phyloP scores from a whole-genome alignment of 768 basidiomycete genomes.

The Pilatotrama ljubarskyi region DNA sequence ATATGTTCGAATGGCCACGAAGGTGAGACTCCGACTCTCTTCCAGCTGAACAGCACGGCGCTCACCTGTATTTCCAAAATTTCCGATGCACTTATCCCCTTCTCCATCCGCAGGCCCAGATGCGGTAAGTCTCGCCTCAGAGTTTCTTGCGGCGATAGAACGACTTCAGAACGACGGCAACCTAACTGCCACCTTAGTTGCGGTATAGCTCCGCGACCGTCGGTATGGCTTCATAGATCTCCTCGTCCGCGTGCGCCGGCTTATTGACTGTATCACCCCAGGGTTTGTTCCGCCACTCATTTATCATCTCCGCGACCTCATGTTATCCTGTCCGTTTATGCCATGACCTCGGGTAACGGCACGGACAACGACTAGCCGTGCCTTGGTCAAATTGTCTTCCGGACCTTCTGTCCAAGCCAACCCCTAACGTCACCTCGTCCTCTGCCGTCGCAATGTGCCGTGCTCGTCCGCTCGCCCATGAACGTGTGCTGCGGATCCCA shows the following conservation, averaged over 20 bases:
- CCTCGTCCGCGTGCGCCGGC: neutral
- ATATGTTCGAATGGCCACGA: neutral
- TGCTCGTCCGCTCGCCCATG: neutral
- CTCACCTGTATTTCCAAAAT: neutral
- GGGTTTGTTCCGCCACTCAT: neutral
- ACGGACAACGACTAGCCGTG: neutral
- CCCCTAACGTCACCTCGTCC: conserved; percentile 7
- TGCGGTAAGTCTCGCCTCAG: conserved; percentile 1
- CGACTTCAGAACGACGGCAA: neutral
- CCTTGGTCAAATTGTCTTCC: neutral
- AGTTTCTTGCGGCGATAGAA: neutral
- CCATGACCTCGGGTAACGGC: neutral
- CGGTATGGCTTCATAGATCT: neutral
- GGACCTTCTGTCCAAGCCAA: neutral
- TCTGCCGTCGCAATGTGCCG: neutral
- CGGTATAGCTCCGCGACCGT: neutral
- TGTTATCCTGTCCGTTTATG: neutral
- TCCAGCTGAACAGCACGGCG: neutral
- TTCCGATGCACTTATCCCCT: neutral
- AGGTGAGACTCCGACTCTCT: neutral
- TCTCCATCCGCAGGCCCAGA: neutral
- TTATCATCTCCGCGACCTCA: conserved; percentile 4
- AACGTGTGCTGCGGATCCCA: neutral
- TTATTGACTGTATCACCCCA: neutral
- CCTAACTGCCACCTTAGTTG: neutral